Evolutionary conservation across 495 filamentous ascomycete species (phyloP).

Genomic region (Penicillium ucsense): DNA sequence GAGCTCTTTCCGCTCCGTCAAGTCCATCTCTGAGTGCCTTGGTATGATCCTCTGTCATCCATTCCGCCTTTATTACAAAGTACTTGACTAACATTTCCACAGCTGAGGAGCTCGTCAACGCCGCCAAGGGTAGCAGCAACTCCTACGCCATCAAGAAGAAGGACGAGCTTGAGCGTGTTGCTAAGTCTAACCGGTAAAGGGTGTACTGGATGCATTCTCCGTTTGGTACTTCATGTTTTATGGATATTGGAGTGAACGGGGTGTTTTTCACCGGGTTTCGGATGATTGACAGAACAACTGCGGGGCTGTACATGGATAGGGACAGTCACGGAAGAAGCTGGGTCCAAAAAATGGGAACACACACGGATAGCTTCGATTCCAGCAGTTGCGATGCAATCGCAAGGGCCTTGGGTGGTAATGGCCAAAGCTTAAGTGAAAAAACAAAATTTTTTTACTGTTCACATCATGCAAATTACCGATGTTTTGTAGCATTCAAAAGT

Average conservation of each 20-base stretch:
- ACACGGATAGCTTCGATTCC: constrained; percentile 37
- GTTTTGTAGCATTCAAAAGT: constrained; percentile 2
- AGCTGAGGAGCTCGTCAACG: constrained; percentile 99
- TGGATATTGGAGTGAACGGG: constrained; percentile 41
- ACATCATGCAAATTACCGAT: constrained; percentile 1
- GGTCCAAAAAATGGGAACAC: constrained; percentile 30
- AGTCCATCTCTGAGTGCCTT: constrained; percentile 81
- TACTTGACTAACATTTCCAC: neutral
- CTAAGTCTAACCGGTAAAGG: constrained; percentile 97
- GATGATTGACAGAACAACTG: constrained; percentile 38
- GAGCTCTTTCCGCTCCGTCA: constrained; percentile 97
- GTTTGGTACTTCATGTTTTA: constrained; percentile 36
- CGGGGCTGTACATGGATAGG: constrained; percentile 37
- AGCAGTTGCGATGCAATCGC: constrained; percentile 38
- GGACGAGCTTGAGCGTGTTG: constrained; percentile 99
- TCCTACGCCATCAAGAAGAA: constrained; percentile 99
- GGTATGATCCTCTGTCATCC: neutral
- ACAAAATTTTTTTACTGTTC: constrained; percentile 25
- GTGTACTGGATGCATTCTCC: constrained; percentile 36
- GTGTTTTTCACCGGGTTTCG: constrained; percentile 37
- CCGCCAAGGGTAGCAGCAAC: constrained; percentile 99
- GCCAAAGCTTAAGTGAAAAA: constrained; percentile 24
- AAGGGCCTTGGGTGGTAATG: constrained; percentile 31
- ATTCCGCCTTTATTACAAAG: neutral
- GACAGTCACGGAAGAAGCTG: constrained; percentile 33